phyloP scores from a whole-genome alignment of 306 rosid species.

The Castanea crenata region DNA sequence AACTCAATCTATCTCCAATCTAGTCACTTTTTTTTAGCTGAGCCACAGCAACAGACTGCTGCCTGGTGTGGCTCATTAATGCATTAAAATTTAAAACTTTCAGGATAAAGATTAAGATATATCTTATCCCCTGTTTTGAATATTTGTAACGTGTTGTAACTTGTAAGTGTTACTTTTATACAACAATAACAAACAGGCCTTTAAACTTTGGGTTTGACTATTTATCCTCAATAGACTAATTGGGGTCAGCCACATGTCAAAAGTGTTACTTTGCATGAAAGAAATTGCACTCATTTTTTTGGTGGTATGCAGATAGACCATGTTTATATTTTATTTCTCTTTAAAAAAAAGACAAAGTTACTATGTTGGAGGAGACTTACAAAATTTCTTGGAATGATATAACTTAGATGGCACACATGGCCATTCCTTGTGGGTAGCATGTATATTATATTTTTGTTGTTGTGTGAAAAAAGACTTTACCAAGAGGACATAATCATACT shows the following conservation, averaged over 20 bases:
- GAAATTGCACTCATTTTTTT: not conserved
- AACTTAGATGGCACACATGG: not conserved
- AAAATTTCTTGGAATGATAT: not conserved
- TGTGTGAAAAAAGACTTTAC: not conserved
- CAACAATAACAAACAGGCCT: too few species aligned
- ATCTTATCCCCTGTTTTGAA: not conserved
- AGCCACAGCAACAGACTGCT: not conserved
- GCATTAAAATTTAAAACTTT: not conserved
- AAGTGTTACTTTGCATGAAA: not conserved
- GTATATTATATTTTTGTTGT: too few species aligned
- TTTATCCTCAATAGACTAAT: too few species aligned
- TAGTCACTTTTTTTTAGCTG: not conserved
- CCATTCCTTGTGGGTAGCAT: not conserved
- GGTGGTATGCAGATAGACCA: not conserved
- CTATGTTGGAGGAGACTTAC: not conserved
- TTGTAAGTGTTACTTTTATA: not conserved
- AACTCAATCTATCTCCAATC: not conserved
- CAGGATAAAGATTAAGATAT: not conserved
- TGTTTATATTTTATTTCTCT: too few species aligned
- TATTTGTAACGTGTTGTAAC: not conserved
- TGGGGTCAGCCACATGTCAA: too few species aligned
- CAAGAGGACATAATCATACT: not conserved
- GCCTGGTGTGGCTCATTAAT: not conserved
- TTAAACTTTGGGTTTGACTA: too few species aligned
- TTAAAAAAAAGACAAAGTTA: not conserved